Conservation (phyloP, 2,329 filamentous ascomycete species). For the Trichoderma asperellum region DNA sequence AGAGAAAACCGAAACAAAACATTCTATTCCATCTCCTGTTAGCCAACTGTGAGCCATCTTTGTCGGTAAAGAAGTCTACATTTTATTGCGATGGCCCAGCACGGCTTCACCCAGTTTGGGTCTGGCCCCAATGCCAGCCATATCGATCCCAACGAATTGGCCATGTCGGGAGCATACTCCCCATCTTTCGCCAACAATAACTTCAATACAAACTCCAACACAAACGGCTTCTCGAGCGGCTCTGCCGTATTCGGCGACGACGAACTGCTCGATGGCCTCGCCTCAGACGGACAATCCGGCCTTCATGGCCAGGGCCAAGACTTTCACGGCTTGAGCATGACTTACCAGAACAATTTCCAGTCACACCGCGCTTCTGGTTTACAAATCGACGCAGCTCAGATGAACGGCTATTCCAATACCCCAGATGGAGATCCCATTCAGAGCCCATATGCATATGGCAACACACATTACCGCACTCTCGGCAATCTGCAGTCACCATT, state of each 20-base stretch:
- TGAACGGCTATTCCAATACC: conserved; percentile 85
- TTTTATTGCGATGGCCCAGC: conserved; percentile 54
- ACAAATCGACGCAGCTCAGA: conserved; percentile 68
- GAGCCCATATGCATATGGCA: conserved; percentile 80
- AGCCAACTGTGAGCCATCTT: neutral
- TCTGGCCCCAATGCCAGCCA: conserved; percentile 58
- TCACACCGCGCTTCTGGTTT: conserved; percentile 60
- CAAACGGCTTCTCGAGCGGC: conserved; percentile 74
- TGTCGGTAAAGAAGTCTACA: neutral
- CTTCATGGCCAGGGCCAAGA: conserved; percentile 60
- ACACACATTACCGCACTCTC: conserved; percentile 74
- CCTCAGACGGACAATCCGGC: conserved; percentile 55
- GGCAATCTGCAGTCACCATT: conserved; percentile 50
- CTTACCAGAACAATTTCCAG: conserved; percentile 59
- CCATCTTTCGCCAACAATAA: conserved; percentile 59
- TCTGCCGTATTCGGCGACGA: conserved; percentile 84
- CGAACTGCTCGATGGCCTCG: conserved; percentile 78
- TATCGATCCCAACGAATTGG: conserved; percentile 85
- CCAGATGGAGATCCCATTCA: conserved; percentile 91
- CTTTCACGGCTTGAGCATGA: conserved; percentile 62
- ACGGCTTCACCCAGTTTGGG: conserved; percentile 60
- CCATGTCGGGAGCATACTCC: conserved; percentile 66
- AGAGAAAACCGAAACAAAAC: neutral
- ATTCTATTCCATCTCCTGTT: neutral
- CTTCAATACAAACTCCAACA: conserved; percentile 62